Base-by-base conservation (phyloP, 371 early-diverging fungal species). In the Gilbertella persicaria region DNA sequence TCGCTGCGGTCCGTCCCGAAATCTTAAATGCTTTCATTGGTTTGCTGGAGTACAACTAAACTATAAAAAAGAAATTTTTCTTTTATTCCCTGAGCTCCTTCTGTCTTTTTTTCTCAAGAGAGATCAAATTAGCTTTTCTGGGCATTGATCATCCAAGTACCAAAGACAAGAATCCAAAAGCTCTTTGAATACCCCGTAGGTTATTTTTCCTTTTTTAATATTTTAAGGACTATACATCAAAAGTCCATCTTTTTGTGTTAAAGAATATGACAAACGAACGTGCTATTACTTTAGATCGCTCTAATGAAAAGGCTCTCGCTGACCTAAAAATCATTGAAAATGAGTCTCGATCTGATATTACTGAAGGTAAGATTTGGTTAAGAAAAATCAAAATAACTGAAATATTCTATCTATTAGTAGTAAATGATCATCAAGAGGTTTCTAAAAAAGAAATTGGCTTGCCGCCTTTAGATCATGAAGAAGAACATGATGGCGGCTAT, bases 401-500 rank as follows among this genome's bases (percentile, higher is more conserved):
- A 8, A 14, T 2, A 4, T 29, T 19, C 6, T 17, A 17, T 19
- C 3, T 19, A 6, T 41, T 28, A 29, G 3, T 37, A 50, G 41
- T 41, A 17, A 29, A 29, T 14, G 41, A 50, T 50, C 28, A 50
- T 12, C 28, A 29, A 20, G 50, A 35, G 17, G 20, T 16, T 17
- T 25, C 36, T 8, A 19, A 36, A 38, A 50, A 30, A 3, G 45
- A 57, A 17, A 5, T 38, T 6, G 19, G 19, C 6, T 23, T 45
- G 14, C 53, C 47, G 12, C 24, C 46, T 21, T 4, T 42, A 5
- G 50, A 55, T 10, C 48, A 53, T 16, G 23, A 17, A 20, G 45
- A 44, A n/a, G 84, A 81, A 14, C 33, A 36, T 24, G 87, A 84
- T 44, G 82, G 86, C 30, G 58, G 72, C 1, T 77, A 74, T 29